Evolutionary conservation across 768 basidiomycete genomes (phyloP).

Genomic region (Collybia sordida): DNA sequence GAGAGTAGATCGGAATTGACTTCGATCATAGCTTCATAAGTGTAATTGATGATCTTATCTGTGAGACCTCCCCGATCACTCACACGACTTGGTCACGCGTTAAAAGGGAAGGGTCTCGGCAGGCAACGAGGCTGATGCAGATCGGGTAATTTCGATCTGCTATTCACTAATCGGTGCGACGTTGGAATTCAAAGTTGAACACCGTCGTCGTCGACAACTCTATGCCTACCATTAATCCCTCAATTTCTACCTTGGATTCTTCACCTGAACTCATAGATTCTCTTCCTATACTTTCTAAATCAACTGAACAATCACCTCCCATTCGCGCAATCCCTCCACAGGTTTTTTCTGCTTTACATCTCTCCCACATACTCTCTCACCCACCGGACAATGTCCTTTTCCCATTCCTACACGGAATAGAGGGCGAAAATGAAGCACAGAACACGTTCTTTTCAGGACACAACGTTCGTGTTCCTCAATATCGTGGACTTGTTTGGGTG

Average conservation of each 20-base stretch:
- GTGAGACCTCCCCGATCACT: not conserved
- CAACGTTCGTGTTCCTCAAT: conserved; percentile 32
- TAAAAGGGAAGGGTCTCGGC: not conserved
- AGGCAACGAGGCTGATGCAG: not conserved
- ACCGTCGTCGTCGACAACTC: too few relatives aligned
- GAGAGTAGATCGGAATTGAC: too few relatives aligned
- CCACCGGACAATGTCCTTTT: conserved; percentile 82
- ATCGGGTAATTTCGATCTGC: not conserved
- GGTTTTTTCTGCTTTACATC: conserved; percentile 62
- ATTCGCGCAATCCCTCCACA: conserved; percentile 30
- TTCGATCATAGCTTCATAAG: too few relatives aligned
- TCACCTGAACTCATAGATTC: too few relatives aligned
- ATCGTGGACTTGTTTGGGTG: conserved; percentile 84
- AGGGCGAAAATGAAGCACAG: conserved; percentile 77
- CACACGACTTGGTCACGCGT: too few relatives aligned
- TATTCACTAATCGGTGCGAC: too few relatives aligned
- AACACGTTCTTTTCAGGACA: conserved; percentile 65
- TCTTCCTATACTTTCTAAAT: too few relatives aligned
- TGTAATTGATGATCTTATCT: not conserved
- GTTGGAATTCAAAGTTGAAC: too few relatives aligned
- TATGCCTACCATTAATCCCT: too few relatives aligned
- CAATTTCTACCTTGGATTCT: too few relatives aligned
- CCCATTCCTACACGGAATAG: conserved; percentile 87
- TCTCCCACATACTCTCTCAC: conserved; percentile 63
- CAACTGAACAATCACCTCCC: not conserved